These are phyloP conservation scores for Crithidia brevicula DNA, from an alignment of 208 protist genomes.

Conservation along the genomic window DNA sequence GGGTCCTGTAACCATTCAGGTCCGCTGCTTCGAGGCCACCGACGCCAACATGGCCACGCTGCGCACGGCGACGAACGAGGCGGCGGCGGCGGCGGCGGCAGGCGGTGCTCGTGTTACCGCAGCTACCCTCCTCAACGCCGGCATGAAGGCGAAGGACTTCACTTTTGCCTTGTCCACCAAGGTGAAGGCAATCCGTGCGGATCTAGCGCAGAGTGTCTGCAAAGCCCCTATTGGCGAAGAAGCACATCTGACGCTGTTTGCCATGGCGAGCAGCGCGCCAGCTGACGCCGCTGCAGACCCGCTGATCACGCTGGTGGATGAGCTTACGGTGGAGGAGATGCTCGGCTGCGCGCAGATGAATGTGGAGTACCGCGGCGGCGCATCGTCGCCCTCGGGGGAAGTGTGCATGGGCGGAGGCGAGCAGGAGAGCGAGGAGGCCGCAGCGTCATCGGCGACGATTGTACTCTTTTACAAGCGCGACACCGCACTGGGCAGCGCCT, in stretches of 20 bases:
- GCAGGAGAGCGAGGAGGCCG: background rate
- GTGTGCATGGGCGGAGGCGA: background rate
- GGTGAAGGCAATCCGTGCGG: constrained; percentile 1
- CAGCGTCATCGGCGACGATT: background rate
- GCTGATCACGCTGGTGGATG: constrained; percentile 6
- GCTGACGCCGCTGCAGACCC: background rate
- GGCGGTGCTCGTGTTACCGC: background rate
- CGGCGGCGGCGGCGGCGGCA: background rate
- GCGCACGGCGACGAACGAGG: background rate
- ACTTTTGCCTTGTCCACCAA: background rate
- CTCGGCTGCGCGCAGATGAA: constrained; percentile 1
- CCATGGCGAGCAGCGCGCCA: background rate
- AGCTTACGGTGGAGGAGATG: background rate
- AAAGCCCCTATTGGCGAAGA: background rate
- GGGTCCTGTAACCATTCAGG: background rate
- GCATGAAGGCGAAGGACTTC: background rate
- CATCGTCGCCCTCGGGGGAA: background rate
- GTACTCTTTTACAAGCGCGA: constrained; percentile 22
- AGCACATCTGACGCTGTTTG: constrained; percentile 7
- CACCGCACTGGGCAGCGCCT: constrained; percentile 4
- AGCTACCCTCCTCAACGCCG: background rate
- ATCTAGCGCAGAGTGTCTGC: background rate
- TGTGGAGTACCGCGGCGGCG: background rate
- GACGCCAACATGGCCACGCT: constrained; percentile 7
- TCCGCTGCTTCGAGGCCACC: constrained; percentile 17